Evolutionary conservation across 2,329 filamentous ascomycete genomes (phyloP).

Genomic region (Cryphonectria radicalis): DNA sequence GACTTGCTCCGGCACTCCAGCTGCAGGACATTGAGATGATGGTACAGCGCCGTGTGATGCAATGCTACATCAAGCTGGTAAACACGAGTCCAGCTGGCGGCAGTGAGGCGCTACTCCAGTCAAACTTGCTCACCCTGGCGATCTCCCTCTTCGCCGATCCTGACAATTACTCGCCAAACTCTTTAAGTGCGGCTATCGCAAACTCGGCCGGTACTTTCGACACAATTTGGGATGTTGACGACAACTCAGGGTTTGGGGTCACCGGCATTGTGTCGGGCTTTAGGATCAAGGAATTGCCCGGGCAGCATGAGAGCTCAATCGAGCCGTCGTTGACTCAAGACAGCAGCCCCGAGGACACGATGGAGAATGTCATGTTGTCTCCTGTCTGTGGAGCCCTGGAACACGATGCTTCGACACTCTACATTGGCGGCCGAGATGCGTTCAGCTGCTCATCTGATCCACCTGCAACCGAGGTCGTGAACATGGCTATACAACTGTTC

Average conservation of each 20-base stretch:
- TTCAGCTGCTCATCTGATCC: slow-evolving; percentile 67
- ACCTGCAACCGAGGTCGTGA: slow-evolving; percentile 89
- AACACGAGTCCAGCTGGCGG: slow-evolving; percentile 85
- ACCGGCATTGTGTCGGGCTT: slow-evolving; percentile 83
- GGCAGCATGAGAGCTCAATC: slow-evolving; percentile 62
- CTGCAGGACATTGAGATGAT: slow-evolving; percentile 89
- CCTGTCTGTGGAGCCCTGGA: slow-evolving; percentile 85
- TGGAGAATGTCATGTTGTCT: slow-evolving; percentile 65
- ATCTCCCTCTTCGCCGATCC: slow-evolving; percentile 93
- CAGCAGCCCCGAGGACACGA: slow-evolving; percentile 64
- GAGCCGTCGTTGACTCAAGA: slow-evolving; percentile 53
- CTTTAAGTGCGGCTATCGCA: slow-evolving; percentile 87
- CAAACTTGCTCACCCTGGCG: slow-evolving; percentile 86
- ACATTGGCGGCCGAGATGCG: slow-evolving; percentile 60
- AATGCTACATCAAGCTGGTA: slow-evolving; percentile 92
- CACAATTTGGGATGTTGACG: slow-evolving; percentile 90
- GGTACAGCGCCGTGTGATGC: slow-evolving; percentile 88
- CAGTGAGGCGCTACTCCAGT: slow-evolving; percentile 84
- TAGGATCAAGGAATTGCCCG: slow-evolving; percentile 70
- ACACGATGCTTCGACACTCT: slow-evolving; percentile 84
- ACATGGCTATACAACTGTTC: slow-evolving; percentile 91
- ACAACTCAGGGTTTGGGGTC: slow-evolving; percentile 94
- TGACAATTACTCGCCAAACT: slow-evolving; percentile 82
- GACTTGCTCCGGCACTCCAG: slow-evolving; percentile 83
- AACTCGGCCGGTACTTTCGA: slow-evolving; percentile 90